phyloP scores from a whole-genome alignment of 768 basidiomycete species.

The Amyloporia xantha region DNA sequence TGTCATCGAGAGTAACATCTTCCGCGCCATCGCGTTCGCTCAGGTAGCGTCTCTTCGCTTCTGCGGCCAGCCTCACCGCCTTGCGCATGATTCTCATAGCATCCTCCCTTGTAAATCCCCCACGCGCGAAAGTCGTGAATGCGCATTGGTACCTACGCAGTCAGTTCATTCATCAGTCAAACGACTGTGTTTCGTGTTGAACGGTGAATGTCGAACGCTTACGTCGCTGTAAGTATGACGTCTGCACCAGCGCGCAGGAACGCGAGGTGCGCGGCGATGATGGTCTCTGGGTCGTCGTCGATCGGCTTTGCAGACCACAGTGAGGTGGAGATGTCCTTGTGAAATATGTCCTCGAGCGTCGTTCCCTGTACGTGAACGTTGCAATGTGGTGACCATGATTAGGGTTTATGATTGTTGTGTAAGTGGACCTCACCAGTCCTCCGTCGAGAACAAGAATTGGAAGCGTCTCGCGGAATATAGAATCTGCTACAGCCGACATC shows the following conservation, averaged over 20 bases:
- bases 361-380: constrained; percentile 39
- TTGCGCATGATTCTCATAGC: constrained; percentile 45
- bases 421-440: constrained; percentile 18
- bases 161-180: neutral
- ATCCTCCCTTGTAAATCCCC: constrained; percentile 39
- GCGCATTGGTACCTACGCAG: constrained; percentile 61
- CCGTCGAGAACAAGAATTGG: constrained; percentile 11
- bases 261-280: constrained; percentile 52
- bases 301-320: constrained; percentile 71
- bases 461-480: too few relatives aligned
- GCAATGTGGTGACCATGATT: neutral
- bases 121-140: constrained; percentile 42
- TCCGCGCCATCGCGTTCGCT: constrained; percentile 14
- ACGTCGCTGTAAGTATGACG: constrained; percentile 69
- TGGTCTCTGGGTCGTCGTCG: constrained; percentile 41
- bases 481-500: too few relatives aligned
- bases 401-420: neutral
- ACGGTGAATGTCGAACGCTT: neutral
- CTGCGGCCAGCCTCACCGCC: constrained; percentile 43
- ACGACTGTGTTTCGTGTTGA: neutral
- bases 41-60: constrained; percentile 36
- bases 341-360: constrained; percentile 47
- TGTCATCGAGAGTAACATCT: neutral
- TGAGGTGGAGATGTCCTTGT: constrained; percentile 43
- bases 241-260: constrained; percentile 63